phyloP scores from a whole-genome alignment of 129 eudicot genomes.

The Flaveria sonorensis region DNA sequence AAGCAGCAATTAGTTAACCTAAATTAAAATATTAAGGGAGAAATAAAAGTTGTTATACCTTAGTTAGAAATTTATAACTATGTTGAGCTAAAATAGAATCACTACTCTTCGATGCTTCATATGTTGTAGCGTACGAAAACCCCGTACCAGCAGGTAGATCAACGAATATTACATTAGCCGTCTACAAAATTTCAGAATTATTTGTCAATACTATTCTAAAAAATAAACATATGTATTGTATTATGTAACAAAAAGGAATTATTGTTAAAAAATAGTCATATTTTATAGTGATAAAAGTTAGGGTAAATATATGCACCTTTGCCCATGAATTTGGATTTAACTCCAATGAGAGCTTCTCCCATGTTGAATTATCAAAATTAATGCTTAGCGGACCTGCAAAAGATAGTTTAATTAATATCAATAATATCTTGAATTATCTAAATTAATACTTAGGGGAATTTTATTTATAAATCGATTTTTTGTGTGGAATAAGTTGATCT shows the following conservation, averaged over 20 bases:
- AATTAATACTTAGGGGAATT: too few relatives aligned
- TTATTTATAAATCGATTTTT: too few relatives aligned
- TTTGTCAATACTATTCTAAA: not conserved
- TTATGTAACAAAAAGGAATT: not conserved
- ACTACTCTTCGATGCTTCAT: conserved; percentile 20
- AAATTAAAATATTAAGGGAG: not conserved
- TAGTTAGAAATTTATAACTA: conserved; percentile 32
- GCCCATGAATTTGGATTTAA: conserved; percentile 29
- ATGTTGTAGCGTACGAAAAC: conserved; percentile 37
- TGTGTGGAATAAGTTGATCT: too few relatives aligned
- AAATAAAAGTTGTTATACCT: conserved; percentile 23
- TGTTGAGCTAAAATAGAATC: conserved; percentile 36
- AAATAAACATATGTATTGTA: not conserved
- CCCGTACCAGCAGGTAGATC: conserved; percentile 41
- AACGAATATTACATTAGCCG: conserved; percentile 32
- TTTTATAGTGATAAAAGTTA: not conserved
- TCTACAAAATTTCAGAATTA: conserved; percentile 27
- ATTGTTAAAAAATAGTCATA: not conserved
- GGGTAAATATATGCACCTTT: conserved; percentile 8
- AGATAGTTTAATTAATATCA: not conserved
- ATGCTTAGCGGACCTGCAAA: conserved; percentile 24
- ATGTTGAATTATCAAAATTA: conserved; percentile 18
- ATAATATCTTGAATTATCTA: too few relatives aligned
- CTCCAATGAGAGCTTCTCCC: conserved; percentile 16
- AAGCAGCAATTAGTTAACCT: not conserved